Evolutionary conservation across 2,329 filamentous ascomycete genomes (phyloP).

Genomic region (Penicillium vulpinum): DNA sequence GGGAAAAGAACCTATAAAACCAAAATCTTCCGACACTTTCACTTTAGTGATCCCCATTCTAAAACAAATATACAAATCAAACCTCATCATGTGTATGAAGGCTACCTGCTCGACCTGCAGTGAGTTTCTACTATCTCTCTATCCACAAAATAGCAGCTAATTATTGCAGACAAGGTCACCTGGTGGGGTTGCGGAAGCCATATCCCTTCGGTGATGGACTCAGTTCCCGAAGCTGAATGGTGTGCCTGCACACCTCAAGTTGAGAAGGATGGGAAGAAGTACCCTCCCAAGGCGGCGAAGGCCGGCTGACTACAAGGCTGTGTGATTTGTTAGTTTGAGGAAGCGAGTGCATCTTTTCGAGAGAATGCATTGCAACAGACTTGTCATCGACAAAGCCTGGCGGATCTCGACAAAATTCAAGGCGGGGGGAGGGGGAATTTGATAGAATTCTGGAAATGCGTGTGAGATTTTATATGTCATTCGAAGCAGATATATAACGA

Average conservation of each 20-base stretch:
- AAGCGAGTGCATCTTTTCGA: neutral
- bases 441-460: neutral
- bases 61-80: neutral
- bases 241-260: slow-evolving; percentile 67
- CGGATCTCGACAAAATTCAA: neutral
- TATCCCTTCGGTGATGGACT: slow-evolving; percentile 62
- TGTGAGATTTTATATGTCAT: neutral
- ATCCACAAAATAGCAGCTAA: slow-evolving; percentile 9
- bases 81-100: slow-evolving; percentile 63
- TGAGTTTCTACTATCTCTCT: slow-evolving; percentile 42
- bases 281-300: slow-evolving; percentile 62
- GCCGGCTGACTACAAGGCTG: slow-evolving; percentile 42
- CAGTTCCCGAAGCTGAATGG: slow-evolving; percentile 58
- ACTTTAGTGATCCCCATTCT: neutral
- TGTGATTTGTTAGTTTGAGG: slow-evolving; percentile 14
- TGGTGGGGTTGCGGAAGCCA: slow-evolving; percentile 69
- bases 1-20: slow-evolving; percentile 22
- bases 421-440: neutral
- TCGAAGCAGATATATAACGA: neutral
- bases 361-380: neutral
- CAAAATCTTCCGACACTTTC: slow-evolving; percentile 1
- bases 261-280: slow-evolving; percentile 60
- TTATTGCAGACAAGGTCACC: slow-evolving; percentile 55
- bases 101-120: slow-evolving; percentile 63
- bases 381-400: neutral